These are phyloP conservation scores for Penicillium occitanis DNA, from an alignment of 2,329 filamentous ascomycete genomes.

Conservation along the genomic window DNA sequence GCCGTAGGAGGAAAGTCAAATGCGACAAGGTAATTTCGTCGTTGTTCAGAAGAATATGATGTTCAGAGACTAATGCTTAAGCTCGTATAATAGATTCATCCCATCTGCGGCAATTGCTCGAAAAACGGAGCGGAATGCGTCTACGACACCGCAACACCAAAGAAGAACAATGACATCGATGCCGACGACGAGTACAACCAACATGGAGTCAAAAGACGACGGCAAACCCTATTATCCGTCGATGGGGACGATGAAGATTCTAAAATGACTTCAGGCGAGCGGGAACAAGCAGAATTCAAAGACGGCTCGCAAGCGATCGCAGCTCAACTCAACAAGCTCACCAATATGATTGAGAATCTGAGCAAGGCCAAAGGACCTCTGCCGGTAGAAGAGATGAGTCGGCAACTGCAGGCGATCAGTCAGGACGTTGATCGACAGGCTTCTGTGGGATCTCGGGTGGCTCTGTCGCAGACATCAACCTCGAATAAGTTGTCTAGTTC, in stretches of 20 bases:
- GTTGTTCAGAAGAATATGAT: background rate
- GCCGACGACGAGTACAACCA: conserved; percentile 26
- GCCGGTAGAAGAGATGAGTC: conserved; percentile 19
- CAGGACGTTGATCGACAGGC: conserved; percentile 13
- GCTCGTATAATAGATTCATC: conserved; percentile 38
- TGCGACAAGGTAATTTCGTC: conserved; percentile 41
- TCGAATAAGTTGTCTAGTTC: conserved; percentile 25
- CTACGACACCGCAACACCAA: conserved; percentile 38
- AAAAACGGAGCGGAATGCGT: conserved; percentile 46
- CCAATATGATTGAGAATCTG: conserved; percentile 47
- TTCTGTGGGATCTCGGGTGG: conserved; percentile 2
- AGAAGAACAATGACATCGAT: conserved; percentile 27
- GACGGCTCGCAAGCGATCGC: conserved; percentile 42
- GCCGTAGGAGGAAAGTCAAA: conserved; percentile 50
- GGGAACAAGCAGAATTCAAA: conserved; percentile 29
- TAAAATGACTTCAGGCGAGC: conserved; percentile 34
- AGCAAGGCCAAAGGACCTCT: conserved; percentile 35
- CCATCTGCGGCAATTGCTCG: conserved; percentile 47
- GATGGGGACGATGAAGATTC: conserved; percentile 37
- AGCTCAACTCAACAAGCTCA: conserved; percentile 45
- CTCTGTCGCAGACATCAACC: conserved; percentile 19
- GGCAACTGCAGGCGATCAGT: conserved; percentile 17
- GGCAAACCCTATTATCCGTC: conserved; percentile 30
- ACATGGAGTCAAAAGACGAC: conserved; percentile 39
- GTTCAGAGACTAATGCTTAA: background rate